Conservation (phyloP, 352 stramenopile genomes). For the Globisporangium camurandrum region DNA sequence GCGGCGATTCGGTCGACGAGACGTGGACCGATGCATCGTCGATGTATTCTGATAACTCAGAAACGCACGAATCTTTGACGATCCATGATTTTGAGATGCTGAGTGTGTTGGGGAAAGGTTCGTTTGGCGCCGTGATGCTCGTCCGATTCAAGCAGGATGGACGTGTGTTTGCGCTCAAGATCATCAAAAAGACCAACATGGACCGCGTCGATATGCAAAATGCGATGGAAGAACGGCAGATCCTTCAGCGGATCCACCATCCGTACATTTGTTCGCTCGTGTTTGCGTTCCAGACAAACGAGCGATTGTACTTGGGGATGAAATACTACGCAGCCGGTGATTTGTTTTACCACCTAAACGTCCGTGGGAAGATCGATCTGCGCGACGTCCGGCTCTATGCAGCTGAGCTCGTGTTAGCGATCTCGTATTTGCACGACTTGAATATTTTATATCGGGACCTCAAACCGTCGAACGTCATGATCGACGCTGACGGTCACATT, state of each 20-base stretch:
- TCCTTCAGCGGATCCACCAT: conserved; percentile 83
- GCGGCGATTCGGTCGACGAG: conserved; percentile 12
- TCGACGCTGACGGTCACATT: conserved; percentile 83
- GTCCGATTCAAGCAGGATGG: conserved; percentile 87
- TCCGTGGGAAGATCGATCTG: conserved; percentile 57
- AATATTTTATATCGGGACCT: conserved; percentile 87
- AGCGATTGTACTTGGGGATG: conserved; percentile 85
- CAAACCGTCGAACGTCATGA: conserved; percentile 88
- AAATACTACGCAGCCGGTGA: conserved; percentile 87
- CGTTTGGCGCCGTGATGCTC: conserved; percentile 85
- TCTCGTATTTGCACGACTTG: conserved; percentile 85
- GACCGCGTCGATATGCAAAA: conserved; percentile 78
- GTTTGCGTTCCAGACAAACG: conserved; percentile 87
- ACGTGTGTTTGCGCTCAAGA: conserved; percentile 85
- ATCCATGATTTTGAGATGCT: conserved; percentile 91
- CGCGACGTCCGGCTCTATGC: conserved; percentile 69
- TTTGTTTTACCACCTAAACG: conserved; percentile 86
- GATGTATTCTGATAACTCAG: conserved; percentile 11
- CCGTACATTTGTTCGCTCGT: conserved; percentile 84
- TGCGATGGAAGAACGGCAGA: conserved; percentile 85
- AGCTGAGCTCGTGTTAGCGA: conserved; percentile 81
- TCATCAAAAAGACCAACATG: conserved; percentile 88
- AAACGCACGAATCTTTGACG: conserved; percentile 51
- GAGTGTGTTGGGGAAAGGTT: conserved; percentile 79
- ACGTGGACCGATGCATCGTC: conserved; percentile 14